Base-by-base conservation (phyloP, 768 basidiomycete genomes). In the Mycena haematopus region DNA sequence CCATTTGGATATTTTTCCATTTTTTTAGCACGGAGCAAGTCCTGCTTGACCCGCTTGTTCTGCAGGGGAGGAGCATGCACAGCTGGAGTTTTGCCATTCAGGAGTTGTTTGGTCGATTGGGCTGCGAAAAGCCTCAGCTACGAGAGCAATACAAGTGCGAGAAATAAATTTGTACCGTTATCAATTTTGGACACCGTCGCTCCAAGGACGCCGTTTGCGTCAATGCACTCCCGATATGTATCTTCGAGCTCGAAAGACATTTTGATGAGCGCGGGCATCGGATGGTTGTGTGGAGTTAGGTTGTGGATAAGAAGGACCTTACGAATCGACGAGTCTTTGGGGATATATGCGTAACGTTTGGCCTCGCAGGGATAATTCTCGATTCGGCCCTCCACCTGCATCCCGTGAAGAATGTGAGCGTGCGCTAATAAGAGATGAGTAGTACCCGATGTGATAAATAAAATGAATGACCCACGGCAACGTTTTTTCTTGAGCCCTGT, bases 361-460 rank as follows among this genome's bases (percentile, higher is more conserved):
- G 29, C 29, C 4, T 31, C 29, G 29, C 59, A 60, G 9, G 42
- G 22, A 29, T 55, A 56, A 21, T 55, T 42, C 19, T n/a, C 17
- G 7, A 61, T 61, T 27, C 22, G 3, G 8, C 58, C 58, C 14
- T 21, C 14, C n/a, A 53, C 44, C 14, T 49, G 51, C 29, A 33
- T 17, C 29, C 53, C 60, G 9, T 56, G 21, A 4, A 56, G 46
- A 14, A 60, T 60, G 15, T 60, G 59, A 47, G 59, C 51, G 14
- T 46, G 51, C 1, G 51, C 52, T 60, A 38, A 0, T 2, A 31
- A 29, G 3, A 15, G 47, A 42, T 50, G 17, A 55, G 46, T 35
- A 21, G 11, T 2, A 8, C 27, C 10, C 6, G 14, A n/a, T 35
- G 8, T 13, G 25, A 45, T 9, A 4, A 31, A 31, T 5, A 31